Base-by-base conservation (phyloP, 192 early-diverging fungal species). In the Spizellomyces punctatus region DNA sequence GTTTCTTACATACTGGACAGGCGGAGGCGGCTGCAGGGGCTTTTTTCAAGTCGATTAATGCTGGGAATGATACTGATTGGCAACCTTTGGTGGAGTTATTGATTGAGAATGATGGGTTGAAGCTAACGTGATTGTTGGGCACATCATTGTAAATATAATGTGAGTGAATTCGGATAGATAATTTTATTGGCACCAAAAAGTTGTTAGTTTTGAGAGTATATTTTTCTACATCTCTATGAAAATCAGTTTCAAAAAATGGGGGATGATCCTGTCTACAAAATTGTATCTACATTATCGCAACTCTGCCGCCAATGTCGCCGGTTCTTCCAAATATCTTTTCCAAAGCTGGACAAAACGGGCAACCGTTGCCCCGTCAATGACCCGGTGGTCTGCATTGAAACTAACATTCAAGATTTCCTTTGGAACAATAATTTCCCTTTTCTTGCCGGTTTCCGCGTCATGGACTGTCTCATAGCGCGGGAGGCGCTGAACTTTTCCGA, bases 341-440 rank as follows among this genome's bases (percentile, higher is more conserved):
- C 91, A 99, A 27, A 83, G 72, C 54, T 84, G 78, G 14, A 90
- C 94, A 82, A 98, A 98, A 73, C 94, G 84, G 17, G 95, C 97
- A 71, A 99, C 86, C 9, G 95, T 96, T 10, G 94, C 97, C 27
- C 97, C 97, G 77, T 98, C 95, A 71, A 98, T 85, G 19, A 99
- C 92, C 43, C 96, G 87, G 80, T 99, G 96, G 81, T 99, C 96
- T 8, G 96, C 96, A 16, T 91, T 89, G 89, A 91, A 96, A 83
- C 94, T 95, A 5, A 95, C 82, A 22, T 86, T 85, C 66, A 95
- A 76, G 8, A 96, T 82, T 72, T 90, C 78, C 67, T 89, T 89
- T 14, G 89, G 82, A 1, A 94, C 91, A 36, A 99, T 85, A 5
- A 78, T 76, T 75, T 93, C 93, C 49, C 80, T 78, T 59, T 86